Conservation (phyloP, 768 basidiomycete genomes). For the Rhodotorula taiwanensis region DNA sequence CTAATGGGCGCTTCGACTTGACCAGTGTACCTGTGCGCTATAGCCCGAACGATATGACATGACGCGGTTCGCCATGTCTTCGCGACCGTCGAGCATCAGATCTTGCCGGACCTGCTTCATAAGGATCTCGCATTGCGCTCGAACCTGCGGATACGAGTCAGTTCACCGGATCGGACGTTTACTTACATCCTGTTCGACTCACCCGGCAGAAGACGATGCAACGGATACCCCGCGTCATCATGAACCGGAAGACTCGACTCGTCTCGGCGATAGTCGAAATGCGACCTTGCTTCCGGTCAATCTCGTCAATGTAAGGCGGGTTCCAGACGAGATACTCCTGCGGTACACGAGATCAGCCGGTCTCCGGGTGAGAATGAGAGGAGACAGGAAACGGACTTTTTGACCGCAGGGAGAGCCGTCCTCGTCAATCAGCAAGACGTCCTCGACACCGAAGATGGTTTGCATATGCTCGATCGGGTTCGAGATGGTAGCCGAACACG, state of each 20-base stretch:
- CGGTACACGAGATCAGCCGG: neutral
- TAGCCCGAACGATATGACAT: conserved; percentile 83
- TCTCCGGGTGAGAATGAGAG: too few relatives aligned
- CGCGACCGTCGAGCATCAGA: conserved; percentile 64
- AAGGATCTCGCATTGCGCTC: conserved; percentile 68
- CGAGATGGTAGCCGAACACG: conserved; percentile 79
- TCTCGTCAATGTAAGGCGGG: conserved; percentile 55
- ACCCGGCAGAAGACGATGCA: conserved; percentile 88
- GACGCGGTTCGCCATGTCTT: conserved; percentile 67
- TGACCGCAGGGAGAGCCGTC: conserved; percentile 76
- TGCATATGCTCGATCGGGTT: conserved; percentile 71
- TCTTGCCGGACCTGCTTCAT: conserved; percentile 70
- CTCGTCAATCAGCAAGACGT: conserved; percentile 62
- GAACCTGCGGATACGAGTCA: conserved; percentile 51
- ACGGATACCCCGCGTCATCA: conserved; percentile 73
- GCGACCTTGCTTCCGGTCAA: conserved; percentile 54
- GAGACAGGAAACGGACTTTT: conserved; percentile 46
- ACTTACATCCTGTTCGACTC: neutral
- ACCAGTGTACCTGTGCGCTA: conserved; percentile 55
- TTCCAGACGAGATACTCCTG: conserved; percentile 71
- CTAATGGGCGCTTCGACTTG: neutral
- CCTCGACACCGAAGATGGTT: conserved; percentile 63
- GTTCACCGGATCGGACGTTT: too few relatives aligned
- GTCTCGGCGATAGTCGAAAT: conserved; percentile 62
- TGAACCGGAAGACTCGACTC: conserved; percentile 62